phyloP scores from a whole-genome alignment of 2,329 filamentous ascomycete species.

The Myotisia sp. region DNA sequence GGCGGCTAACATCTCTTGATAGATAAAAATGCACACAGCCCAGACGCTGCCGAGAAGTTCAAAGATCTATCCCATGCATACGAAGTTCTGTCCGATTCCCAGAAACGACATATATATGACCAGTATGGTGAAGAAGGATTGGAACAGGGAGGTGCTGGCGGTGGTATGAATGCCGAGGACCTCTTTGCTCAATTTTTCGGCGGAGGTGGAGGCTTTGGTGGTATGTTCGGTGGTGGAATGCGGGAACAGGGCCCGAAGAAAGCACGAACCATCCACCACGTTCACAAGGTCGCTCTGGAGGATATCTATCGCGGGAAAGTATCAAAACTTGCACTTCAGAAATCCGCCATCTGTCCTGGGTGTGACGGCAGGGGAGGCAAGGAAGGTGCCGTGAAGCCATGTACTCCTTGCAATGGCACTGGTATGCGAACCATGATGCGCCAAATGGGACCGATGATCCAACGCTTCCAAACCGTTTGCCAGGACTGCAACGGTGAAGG shows the following conservation, averaged over 20 bases:
- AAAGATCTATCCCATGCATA: constrained; percentile 95
- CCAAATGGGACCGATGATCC: constrained; percentile 99
- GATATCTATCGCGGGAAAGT: constrained; percentile 97
- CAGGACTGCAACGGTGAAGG: constrained; percentile 96
- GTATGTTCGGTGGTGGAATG: constrained; percentile 69
- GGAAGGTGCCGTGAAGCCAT: constrained; percentile 92
- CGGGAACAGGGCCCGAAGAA: constrained; percentile 71
- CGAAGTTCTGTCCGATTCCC: constrained; percentile 79
- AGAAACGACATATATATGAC: constrained; percentile 87
- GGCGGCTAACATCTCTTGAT: constrained; percentile 7
- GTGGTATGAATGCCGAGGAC: constrained; percentile 89
- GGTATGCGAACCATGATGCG: constrained; percentile 99
- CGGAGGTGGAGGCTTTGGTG: constrained; percentile 52
- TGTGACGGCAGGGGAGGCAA: constrained; percentile 92
- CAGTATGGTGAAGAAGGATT: constrained; percentile 96
- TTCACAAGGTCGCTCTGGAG: constrained; percentile 94
- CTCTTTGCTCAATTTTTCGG: constrained; percentile 94
- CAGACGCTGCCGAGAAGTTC: constrained; percentile 90
- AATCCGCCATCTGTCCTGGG: constrained; percentile 90
- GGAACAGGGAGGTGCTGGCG: constrained; percentile 65
- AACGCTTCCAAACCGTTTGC: constrained; percentile 98
- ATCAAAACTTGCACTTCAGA: constrained; percentile 91
- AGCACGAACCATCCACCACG: constrained; percentile 92
- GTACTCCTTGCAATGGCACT: constrained; percentile 74
- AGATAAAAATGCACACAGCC: constrained; percentile 97